These are phyloP conservation scores for Jatropha multifida DNA, from an alignment of 441 rosid genomes.

Conservation along the genomic window DNA sequence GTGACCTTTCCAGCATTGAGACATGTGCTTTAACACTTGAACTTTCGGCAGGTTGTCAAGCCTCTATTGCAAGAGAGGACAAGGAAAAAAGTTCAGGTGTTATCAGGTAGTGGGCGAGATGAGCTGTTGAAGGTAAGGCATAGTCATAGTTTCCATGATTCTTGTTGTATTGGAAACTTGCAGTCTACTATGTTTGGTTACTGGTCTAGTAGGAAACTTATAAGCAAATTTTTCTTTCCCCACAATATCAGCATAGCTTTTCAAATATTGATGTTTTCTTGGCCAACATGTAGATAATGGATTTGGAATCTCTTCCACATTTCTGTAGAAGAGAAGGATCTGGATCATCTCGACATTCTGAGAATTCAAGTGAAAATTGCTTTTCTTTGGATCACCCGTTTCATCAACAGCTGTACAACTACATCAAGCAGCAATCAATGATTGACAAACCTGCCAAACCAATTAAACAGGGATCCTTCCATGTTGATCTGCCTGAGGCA, in stretches of 20 bases:
- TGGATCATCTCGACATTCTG: slow-evolving; percentile 63
- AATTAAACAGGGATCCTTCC: slow-evolving; percentile 83
- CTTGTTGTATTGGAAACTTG: slow-evolving; percentile 1
- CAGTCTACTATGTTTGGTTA: neutral
- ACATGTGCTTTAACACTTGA: neutral
- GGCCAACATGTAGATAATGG: slow-evolving; percentile 62
- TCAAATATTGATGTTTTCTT: slow-evolving; percentile 16
- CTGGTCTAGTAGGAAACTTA: neutral
- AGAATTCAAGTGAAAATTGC: slow-evolving; percentile 39
- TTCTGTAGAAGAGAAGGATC: slow-evolving; percentile 86
- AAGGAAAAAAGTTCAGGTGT: slow-evolving; percentile 70
- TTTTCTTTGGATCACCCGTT: slow-evolving; percentile 78
- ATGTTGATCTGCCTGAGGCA: slow-evolving; percentile 72
- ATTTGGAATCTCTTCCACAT: slow-evolving; percentile 78
- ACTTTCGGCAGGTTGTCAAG: slow-evolving; percentile 69
- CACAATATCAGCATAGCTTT: neutral
- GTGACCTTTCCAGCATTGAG: neutral
- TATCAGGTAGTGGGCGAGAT: slow-evolving; percentile 75
- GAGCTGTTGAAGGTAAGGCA: slow-evolving; percentile 70
- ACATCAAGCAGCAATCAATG: slow-evolving; percentile 64
- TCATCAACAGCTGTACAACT: slow-evolving; percentile 81
- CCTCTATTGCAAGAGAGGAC: slow-evolving; percentile 96
- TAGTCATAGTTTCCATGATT: slow-evolving; percentile 8
- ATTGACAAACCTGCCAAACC: slow-evolving; percentile 39
- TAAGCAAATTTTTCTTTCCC: neutral